Conservation (phyloP, 257 asterid species). For the Plantago elongata region DNA sequence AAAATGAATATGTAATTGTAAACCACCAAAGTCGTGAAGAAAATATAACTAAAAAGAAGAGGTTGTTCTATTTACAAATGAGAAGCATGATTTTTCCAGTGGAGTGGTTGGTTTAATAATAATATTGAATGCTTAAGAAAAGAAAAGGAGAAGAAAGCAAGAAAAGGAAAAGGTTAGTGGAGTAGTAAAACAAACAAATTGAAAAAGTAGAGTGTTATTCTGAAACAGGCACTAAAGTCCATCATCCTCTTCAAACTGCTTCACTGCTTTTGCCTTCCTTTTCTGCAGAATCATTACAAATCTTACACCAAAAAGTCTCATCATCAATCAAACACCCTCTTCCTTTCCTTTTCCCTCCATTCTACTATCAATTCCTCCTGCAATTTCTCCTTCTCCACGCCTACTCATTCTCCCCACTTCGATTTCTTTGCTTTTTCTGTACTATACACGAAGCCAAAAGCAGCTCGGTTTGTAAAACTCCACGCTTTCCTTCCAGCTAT, state of each 20-base stretch:
- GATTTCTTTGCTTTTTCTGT: slow-evolving; percentile 30
- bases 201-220: slow-evolving; percentile 16
- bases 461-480: slow-evolving; percentile 17
- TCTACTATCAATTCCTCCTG: slow-evolving; percentile 4
- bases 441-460: slow-evolving; percentile 22
- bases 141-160: no score
- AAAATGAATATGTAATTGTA: no score
- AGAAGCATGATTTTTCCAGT: no score
- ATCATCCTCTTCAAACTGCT: slow-evolving; percentile 27
- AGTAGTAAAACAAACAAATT: background rate
- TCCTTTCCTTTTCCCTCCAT: slow-evolving; percentile 25
- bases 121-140: no score
- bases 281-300: slow-evolving; percentile 22
- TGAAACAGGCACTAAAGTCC: slow-evolving; percentile 23
- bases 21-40: no score
- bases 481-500: slow-evolving; percentile 12
- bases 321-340: slow-evolving; percentile 16
- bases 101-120: no score
- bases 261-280: slow-evolving; percentile 25
- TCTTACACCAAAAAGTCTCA: slow-evolving; percentile 25
- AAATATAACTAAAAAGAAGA: no score
- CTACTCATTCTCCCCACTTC: slow-evolving; percentile 13
- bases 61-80: no score
- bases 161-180: slow-evolving; percentile 1
- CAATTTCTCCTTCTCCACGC: slow-evolving; percentile 13